Conservation (phyloP, 345 rosid genomes). For the Punica granatum region DNA sequence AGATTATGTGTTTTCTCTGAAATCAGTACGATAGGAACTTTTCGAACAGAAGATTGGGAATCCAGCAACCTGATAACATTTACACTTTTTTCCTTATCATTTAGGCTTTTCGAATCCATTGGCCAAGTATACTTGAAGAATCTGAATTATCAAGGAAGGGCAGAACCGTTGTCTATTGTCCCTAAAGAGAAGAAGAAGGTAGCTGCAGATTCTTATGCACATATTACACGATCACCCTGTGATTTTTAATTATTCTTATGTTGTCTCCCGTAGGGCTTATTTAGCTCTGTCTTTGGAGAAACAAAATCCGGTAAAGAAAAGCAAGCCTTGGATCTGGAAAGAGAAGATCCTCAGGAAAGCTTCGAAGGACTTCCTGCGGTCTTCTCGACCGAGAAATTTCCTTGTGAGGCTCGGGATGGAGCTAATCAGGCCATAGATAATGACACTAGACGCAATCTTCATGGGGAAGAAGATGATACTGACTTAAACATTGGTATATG, state of each 20-base stretch:
- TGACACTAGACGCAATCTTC: slow-evolving; percentile 5
- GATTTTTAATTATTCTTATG: not conserved
- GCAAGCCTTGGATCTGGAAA: slow-evolving; percentile 39
- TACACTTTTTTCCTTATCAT: not conserved
- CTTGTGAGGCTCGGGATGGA: slow-evolving; percentile 19
- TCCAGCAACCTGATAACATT: not conserved
- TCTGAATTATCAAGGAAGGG: slow-evolving; percentile 24
- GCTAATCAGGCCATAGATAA: not conserved
- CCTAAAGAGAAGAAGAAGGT: slow-evolving; percentile 84
- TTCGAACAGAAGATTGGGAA: not conserved
- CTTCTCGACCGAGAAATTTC: slow-evolving; percentile 58
- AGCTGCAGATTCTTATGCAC: slow-evolving; percentile 5
- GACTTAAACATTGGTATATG: slow-evolving; percentile 61
- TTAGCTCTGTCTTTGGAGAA: slow-evolving; percentile 73
- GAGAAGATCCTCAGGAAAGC: slow-evolving; percentile 59
- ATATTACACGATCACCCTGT: not conserved
- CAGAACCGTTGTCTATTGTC: slow-evolving; percentile 17
- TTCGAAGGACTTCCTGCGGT: slow-evolving; percentile 48
- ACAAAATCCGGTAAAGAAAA: slow-evolving; percentile 47
- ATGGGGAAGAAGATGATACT: slow-evolving; percentile 17
- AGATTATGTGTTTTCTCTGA: not conserved
- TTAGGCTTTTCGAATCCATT: slow-evolving; percentile 49
- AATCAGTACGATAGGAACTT: not conserved
- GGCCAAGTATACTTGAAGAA: slow-evolving; percentile 54
- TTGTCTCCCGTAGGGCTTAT: slow-evolving; percentile 45